Evolutionary conservation across 1,139 yeast species (phyloP).

Genomic region (Citeromyces siamensis): DNA sequence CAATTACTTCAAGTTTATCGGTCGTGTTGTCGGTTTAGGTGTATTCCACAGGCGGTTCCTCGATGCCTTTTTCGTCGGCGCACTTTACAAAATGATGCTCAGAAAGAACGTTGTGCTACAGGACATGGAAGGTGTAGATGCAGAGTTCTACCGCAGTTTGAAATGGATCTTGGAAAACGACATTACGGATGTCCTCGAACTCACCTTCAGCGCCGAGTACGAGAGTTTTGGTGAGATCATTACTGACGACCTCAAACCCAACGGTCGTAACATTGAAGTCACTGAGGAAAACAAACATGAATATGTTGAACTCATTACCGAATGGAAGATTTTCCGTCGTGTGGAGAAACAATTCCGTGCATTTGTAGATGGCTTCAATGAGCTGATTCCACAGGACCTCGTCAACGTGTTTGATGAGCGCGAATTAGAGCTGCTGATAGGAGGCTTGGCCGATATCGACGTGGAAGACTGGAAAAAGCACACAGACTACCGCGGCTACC

Average conservation of each 20-base stretch:
- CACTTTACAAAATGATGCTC: slow-evolving; percentile 94
- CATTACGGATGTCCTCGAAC: slow-evolving; percentile 73
- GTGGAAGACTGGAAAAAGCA: slow-evolving; percentile 98
- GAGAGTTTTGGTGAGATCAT: slow-evolving; percentile 93
- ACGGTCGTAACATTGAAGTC: slow-evolving; percentile 81
- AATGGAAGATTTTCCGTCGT: slow-evolving; percentile 90
- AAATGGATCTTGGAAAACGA: slow-evolving; percentile 95
- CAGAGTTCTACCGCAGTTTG: slow-evolving; percentile 87
- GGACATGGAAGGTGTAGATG: slow-evolving; percentile 99
- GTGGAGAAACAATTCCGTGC: slow-evolving; percentile 95
- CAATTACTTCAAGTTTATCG: slow-evolving; percentile 95
- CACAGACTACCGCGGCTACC: slow-evolving; percentile 96
- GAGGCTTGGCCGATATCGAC: slow-evolving; percentile 97
- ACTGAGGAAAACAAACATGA: slow-evolving; percentile 92
- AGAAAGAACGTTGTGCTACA: slow-evolving; percentile 88
- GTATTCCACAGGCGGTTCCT: slow-evolving; percentile 96
- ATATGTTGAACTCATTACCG: slow-evolving; percentile 88
- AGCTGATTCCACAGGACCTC: slow-evolving; percentile 90
- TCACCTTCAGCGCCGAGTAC: slow-evolving; percentile 91
- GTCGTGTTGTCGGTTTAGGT: slow-evolving; percentile 96
- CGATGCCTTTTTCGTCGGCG: slow-evolving; percentile 97
- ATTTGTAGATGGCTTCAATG: slow-evolving; percentile 94
- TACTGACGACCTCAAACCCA: slow-evolving; percentile 80
- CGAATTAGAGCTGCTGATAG: slow-evolving; percentile 89
- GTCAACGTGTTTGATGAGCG: slow-evolving; percentile 96